These are phyloP conservation scores for Termitomyces heimii DNA, from an alignment of 768 basidiomycete genomes.

Conservation along the genomic window DNA sequence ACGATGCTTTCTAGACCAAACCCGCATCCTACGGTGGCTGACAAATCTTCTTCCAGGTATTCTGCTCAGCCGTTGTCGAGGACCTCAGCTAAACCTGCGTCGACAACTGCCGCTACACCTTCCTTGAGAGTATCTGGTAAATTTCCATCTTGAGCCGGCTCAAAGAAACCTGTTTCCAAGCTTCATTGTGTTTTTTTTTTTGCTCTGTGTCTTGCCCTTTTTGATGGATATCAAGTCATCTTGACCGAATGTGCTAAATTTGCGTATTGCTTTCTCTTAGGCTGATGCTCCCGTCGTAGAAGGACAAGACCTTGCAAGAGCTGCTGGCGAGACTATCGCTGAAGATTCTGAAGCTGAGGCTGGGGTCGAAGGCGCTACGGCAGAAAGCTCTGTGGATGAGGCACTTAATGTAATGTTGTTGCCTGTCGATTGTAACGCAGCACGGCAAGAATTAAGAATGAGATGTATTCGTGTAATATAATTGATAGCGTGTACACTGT, in stretches of 20 bases:
- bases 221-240: neutral
- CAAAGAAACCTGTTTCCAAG: constrained; percentile 64
- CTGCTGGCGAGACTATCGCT: constrained; percentile 41
- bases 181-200: constrained; percentile 25
- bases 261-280: constrained; percentile 5
- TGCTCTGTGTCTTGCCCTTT: neutral
- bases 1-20: constrained; percentile 29
- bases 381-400: neutral
- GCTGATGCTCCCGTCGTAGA: constrained; percentile 25
- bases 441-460: too few species aligned
- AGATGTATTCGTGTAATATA: too few species aligned
- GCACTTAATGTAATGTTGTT: too few species aligned
- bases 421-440: too few species aligned
- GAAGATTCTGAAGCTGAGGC: constrained; percentile 49
- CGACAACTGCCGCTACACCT: constrained; percentile 35
- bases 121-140: constrained; percentile 40
- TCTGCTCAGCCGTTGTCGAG: constrained; percentile 36
- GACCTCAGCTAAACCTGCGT: constrained; percentile 37
- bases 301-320: constrained; percentile 27
- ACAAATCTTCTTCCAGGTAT: constrained; percentile 32
- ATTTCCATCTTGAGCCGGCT: constrained; percentile 53
- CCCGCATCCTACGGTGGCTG: constrained; percentile 26
- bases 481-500: too few species aligned
- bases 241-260: neutral
- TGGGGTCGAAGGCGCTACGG: constrained; percentile 12